These are phyloP conservation scores for Ustilago shanxiensis DNA, from an alignment of 1,284 basidiomycete species.

Conservation along the genomic window DNA sequence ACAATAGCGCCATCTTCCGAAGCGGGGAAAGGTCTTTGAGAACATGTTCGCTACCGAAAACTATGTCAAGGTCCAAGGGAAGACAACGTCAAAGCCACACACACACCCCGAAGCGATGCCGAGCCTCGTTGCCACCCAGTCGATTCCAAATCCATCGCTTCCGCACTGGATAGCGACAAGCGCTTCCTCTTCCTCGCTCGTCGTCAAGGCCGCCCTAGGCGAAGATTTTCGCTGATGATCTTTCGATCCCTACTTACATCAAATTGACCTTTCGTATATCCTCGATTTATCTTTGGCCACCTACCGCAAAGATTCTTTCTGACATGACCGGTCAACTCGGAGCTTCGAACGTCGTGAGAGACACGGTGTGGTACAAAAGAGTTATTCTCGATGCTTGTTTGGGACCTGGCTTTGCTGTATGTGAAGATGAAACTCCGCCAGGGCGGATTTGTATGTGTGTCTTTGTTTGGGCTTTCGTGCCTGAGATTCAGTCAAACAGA, in stretches of 20 bases:
- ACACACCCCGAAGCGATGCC: neutral
- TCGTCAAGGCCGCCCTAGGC: neutral
- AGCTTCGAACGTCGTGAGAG: no score
- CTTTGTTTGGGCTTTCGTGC: neutral
- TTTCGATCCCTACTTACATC: neutral
- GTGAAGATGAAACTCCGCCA: neutral
- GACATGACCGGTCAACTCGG: neutral
- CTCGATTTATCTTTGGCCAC: neutral
- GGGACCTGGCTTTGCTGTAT: no score
- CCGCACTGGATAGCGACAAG: neutral
- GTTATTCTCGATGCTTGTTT: neutral
- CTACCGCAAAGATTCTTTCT: neutral
- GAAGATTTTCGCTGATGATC: neutral
- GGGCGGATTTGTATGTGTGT: conserved; percentile 1
- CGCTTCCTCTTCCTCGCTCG: conserved; percentile 3
- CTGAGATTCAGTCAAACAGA: conserved; percentile 2
- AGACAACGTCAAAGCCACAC: neutral
- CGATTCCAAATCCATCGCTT: neutral
- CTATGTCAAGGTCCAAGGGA: neutral
- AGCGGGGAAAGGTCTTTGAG: neutral
- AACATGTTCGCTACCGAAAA: neutral
- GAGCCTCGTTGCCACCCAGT: neutral
- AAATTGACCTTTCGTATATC: neutral
- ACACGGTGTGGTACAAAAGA: no score
- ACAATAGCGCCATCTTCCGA: neutral